A percentile compares a stretch with the other conserved stretches of the same genome.
Conservation (phyloP, 371 early-diverging fungal species). For the Apophysomyces sp. region DNA sequence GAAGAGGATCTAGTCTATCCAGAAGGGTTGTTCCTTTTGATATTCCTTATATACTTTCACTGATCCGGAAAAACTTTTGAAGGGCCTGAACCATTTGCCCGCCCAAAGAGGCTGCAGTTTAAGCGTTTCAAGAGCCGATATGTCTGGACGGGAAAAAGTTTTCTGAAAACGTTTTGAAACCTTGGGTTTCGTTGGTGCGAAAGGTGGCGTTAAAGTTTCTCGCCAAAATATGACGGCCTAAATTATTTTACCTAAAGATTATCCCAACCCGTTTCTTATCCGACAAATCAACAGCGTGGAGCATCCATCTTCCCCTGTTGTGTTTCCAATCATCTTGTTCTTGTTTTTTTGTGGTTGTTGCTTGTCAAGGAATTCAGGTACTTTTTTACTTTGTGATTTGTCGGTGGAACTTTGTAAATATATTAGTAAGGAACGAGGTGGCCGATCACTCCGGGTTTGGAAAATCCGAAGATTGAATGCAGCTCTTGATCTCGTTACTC, state of each 20-base stretch:
- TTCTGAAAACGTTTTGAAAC: neutral
- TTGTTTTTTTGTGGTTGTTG: no score
- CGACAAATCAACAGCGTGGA: no score
- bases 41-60: neutral
- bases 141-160: neutral
- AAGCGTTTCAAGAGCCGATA: neutral
- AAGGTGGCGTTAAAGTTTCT: no score
- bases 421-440: neutral
- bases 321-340: no score
- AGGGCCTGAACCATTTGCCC: neutral
- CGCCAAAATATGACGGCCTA: no score
- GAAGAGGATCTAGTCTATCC: neutral
- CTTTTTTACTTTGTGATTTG: no score
- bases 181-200: no score
- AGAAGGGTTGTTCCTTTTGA: neutral
- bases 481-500: neutral
- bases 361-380: no score
- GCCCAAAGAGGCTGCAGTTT: neutral
- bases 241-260: no score
- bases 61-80: neutral
- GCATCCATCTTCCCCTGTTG: no score
- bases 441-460: neutral
- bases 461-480: constrained; percentile 1
- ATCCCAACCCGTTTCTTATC: no score
- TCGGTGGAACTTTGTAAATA: neutral